Base-by-base conservation (phyloP, 257 asterid genomes). In the Parsonsia alboflavescens region DNA sequence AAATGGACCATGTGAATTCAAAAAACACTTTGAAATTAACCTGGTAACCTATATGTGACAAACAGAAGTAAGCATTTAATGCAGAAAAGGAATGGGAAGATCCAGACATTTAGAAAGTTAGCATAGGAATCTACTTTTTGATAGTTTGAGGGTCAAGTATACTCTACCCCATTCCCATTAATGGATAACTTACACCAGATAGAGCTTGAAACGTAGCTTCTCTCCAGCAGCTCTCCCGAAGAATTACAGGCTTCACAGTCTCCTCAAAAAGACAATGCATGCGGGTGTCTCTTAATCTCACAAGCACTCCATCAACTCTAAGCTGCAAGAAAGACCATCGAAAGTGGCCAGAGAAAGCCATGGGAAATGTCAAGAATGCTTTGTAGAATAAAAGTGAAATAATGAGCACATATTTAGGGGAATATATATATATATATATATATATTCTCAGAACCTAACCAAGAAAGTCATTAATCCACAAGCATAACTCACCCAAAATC, bases 221-320 rank as follows among this genome's bases (percentile, higher is more conserved):
- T 79, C 96, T 91, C 93, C 96, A 93, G 91, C 96, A 91, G 88
- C 80, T 85, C 84, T 93, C 96, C 72, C 95, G 90, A 81, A 91
- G 96, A 84, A 95, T 74, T 81, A 79, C 82, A 30, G 97, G 91
- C 73, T 84, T 81, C 15, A 63, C 44, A 85, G 71, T 70, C 42
- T 83, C 92, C 73, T 57, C 77, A 66, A 92, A 95, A 71, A 82
- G 78, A 77, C 97, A 95, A 77, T 91, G 97, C 88, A 92, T 79
- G 57, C 98, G 99, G 53, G 98, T 92, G 79, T 92, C 99, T 84
- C 99, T 91, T 87, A 95, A 78, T 87, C 99, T 89, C 96, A 95
- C 85, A 61, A 92, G 96, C 84, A 84, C 98, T 75, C 99, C 99
- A 79, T 95, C 99, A 73, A 95, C 98, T 87, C 99, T 92, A 77